A percentile compares a stretch with the other conserved stretches of the same genome.
phyloP scores from a whole-genome alignment of 768 basidiomycete genomes.

The Trametes meyenii region DNA sequence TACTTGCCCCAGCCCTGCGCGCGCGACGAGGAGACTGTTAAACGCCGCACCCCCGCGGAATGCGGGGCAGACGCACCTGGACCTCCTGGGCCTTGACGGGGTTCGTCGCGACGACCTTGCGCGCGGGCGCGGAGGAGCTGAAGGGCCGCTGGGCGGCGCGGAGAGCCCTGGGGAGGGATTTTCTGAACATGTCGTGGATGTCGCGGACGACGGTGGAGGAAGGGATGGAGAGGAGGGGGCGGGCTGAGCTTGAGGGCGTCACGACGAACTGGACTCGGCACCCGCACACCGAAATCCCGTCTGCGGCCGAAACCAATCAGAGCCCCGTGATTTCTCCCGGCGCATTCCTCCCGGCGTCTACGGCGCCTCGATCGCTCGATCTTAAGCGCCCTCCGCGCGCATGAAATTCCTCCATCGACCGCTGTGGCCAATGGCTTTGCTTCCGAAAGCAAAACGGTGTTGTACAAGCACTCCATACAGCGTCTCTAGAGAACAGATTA shows the following conservation, averaged over 20 bases:
- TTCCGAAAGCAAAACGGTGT: no score
- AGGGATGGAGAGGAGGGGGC: conserved; percentile 2
- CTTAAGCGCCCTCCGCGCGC: not conserved
- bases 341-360: conserved; percentile 17
- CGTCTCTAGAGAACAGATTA: not conserved
- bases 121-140: conserved; percentile 60
- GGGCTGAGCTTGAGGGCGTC: conserved; percentile 5
- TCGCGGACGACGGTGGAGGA: conserved; percentile 25
- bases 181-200: conserved; percentile 59
- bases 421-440: no score
- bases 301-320: conserved; percentile 28
- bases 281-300: conserved; percentile 28
- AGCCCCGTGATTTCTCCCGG: conserved; percentile 26
- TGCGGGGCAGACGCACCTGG: conserved; percentile 48
- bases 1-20: conserved; percentile 88
- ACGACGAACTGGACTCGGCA: conserved; percentile 20
- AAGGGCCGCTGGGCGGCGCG: conserved; percentile 57
- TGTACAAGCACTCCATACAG: no score
- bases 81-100: conserved; percentile 83
- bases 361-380: conserved; percentile 5
- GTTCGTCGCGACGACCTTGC: conserved; percentile 67
- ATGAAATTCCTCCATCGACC: not conserved
- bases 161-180: conserved; percentile 58
- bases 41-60: conserved; percentile 5
- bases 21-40: conserved; percentile 13